phyloP scores from a whole-genome alignment of 1,284 basidiomycete genomes.

The Grifola frondosa region DNA sequence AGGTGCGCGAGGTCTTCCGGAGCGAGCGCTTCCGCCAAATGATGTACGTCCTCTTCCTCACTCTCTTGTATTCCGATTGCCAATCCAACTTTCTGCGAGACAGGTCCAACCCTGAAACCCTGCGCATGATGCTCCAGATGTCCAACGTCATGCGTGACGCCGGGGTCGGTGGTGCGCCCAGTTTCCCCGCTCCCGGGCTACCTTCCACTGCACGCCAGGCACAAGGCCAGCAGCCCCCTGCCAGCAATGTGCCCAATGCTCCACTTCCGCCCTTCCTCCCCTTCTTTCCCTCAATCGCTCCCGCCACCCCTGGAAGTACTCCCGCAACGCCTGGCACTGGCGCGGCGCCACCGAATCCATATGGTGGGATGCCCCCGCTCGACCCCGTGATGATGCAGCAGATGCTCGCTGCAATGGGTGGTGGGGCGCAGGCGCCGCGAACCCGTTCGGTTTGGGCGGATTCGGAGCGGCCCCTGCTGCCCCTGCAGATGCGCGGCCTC shows the following conservation, averaged over 20 bases:
- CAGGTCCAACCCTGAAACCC: conserved; percentile 76
- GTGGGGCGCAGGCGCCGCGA: conserved; percentile 27
- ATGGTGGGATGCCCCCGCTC: conserved; percentile 30
- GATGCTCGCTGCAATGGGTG: conserved; percentile 38
- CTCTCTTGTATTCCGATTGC: background rate
- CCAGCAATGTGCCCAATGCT: conserved; percentile 9
- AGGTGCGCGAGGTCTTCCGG: conserved; percentile 78
- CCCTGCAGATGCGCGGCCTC: conserved; percentile 68
- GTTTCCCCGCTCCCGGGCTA: conserved; percentile 62
- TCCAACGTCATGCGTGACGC: conserved; percentile 53
- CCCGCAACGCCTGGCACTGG: conserved; percentile 9
- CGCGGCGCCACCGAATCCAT: conserved; percentile 13
- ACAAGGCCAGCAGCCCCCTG: conserved; percentile 8
- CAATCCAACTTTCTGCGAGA: no score
- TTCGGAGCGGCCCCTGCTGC: conserved; percentile 38
- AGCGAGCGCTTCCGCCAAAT: conserved; percentile 81
- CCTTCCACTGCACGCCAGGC: conserved; percentile 33
- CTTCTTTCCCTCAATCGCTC: conserved; percentile 22
- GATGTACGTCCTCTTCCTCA: conserved; percentile 50
- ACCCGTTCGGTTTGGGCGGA: conserved; percentile 36
- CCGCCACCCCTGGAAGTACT: conserved; percentile 1
- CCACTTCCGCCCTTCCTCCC: conserved; percentile 24
- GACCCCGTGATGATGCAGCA: conserved; percentile 52
- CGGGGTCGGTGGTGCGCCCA: conserved; percentile 23
- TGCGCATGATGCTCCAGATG: conserved; percentile 84